phyloP scores from a whole-genome alignment of 2,329 filamentous ascomycete genomes.

The Diaporthe velutina region DNA sequence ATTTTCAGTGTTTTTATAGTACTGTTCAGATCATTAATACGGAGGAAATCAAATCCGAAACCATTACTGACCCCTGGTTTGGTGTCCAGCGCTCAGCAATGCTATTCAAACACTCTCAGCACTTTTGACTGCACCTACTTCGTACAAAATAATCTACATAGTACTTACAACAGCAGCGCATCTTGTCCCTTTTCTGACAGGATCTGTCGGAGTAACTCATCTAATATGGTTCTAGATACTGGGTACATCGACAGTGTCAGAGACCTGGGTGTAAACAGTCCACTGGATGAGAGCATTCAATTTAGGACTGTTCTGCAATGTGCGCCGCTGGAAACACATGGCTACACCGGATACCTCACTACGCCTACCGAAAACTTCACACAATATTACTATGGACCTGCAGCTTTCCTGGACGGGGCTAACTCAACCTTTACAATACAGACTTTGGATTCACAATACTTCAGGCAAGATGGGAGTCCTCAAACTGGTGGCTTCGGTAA shows the following conservation, averaged over 20 bases:
- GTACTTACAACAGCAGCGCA: constrained; percentile 14
- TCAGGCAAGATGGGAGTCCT: not conserved
- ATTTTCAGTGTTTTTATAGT: not conserved
- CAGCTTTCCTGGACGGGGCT: not conserved
- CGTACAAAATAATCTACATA: not conserved
- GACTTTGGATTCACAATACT: not conserved
- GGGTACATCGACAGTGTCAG: constrained; percentile 40
- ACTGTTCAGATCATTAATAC: not conserved
- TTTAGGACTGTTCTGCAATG: constrained; percentile 28
- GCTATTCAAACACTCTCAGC: constrained; percentile 32
- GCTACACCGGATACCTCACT: not conserved
- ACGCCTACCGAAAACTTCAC: constrained; percentile 20
- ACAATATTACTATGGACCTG: constrained; percentile 27
- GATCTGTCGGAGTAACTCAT: constrained; percentile 34
- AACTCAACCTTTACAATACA: not conserved
- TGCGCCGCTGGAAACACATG: constrained; percentile 29
- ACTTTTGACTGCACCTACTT: constrained; percentile 21
- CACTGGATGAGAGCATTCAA: constrained; percentile 38
- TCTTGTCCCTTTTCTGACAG: constrained; percentile 41
- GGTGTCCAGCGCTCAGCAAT: constrained; percentile 28
- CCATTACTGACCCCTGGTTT: not conserved
- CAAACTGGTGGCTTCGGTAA: too few species aligned
- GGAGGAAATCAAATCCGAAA: not conserved
- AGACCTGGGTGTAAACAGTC: constrained; percentile 42
- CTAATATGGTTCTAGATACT: constrained; percentile 37